Evolutionary conservation across 352 stramenopile genomes (phyloP).

Genomic region (Albugo laibachii): DNA sequence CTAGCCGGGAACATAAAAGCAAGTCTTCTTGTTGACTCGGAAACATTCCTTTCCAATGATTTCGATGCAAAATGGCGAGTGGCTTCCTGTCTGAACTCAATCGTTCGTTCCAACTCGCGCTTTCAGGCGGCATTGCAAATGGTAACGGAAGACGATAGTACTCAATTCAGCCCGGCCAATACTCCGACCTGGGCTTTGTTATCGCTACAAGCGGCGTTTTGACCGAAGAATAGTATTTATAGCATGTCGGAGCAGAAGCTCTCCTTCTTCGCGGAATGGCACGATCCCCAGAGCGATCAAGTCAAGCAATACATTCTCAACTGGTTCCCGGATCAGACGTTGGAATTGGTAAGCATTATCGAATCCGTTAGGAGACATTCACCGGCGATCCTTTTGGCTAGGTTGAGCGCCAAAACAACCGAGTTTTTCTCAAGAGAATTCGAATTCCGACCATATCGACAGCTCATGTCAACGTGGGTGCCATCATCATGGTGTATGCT

Average conservation of each 20-base stretch:
- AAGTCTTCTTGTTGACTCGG: constrained; percentile 7
- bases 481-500: constrained; percentile 40
- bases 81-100: too few relatives aligned
- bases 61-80: constrained; percentile 7
- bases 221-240: too few relatives aligned
- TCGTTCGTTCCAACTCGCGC: too few relatives aligned
- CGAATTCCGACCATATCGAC: constrained; percentile 39
- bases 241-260: constrained; percentile 19
- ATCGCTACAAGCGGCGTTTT: too few relatives aligned
- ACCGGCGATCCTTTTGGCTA: constrained; percentile 7
- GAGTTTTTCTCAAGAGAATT: constrained; percentile 63
- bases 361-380: neutral
- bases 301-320: constrained; percentile 53
- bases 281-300: constrained; percentile 45
- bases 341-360: constrained; percentile 31
- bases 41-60: neutral
- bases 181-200: too few relatives aligned
- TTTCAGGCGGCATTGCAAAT: neutral
- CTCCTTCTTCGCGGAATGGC: constrained; percentile 62
- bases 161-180: too few relatives aligned
- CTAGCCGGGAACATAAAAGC: constrained; percentile 34
- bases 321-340: constrained; percentile 44
- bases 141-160: constrained; percentile 14
- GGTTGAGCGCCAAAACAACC: constrained; percentile 36
- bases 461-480: constrained; percentile 44